phyloP scores from a whole-genome alignment of 768 basidiomycete species.

The Phallus indusiatus region DNA sequence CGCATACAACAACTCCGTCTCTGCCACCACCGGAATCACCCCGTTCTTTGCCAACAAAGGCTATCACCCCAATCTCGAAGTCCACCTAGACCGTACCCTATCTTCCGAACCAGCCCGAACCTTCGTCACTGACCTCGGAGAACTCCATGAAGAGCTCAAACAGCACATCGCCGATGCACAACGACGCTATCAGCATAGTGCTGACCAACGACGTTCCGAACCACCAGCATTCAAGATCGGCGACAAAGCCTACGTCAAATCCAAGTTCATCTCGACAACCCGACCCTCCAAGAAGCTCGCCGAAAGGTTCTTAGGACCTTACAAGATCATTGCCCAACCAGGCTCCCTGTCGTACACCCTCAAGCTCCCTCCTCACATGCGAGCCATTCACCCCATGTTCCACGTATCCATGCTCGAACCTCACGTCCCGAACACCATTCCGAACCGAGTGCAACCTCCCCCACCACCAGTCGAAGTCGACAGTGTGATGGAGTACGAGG shows the following conservation, averaged over 20 bases:
- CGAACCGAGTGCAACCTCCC: constrained; percentile 10
- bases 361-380: neutral
- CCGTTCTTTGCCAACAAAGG: constrained; percentile 26
- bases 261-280: neutral
- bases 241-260: neutral
- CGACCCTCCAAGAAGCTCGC: neutral
- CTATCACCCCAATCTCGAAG: constrained; percentile 12
- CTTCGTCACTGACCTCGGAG: neutral
- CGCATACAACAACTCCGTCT: constrained; percentile 23
- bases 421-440: constrained; percentile 11
- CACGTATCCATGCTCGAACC: constrained; percentile 16
- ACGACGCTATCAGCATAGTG: neutral
- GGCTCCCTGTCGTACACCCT: neutral
- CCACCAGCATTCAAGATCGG: neutral
- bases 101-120: neutral
- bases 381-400: constrained; percentile 15
- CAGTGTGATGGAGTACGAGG: constrained; percentile 11
- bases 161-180: neutral
- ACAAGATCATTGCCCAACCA: neutral
- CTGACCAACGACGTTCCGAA: neutral
- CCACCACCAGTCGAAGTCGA: constrained; percentile 10
- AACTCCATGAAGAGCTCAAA: neutral
- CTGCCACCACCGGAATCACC: constrained; percentile 19
- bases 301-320: neutral
- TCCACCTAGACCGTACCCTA: neutral